Base-by-base conservation (phyloP, 257 asterid genomes). In the Solanum sitiens region DNA sequence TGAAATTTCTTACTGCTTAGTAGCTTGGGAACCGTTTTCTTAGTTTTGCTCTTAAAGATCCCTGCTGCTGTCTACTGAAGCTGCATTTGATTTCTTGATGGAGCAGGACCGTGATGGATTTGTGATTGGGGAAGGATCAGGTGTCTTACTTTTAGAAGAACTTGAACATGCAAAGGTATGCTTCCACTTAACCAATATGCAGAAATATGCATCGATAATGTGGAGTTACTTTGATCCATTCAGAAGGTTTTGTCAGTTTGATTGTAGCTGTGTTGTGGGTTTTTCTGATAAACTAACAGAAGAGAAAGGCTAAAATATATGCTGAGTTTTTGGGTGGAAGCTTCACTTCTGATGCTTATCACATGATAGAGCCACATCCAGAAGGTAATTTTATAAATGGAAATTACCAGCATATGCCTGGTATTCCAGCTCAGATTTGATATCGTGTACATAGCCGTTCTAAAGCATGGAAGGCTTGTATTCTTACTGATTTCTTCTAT, bases 121-220 rank as follows among this genome's bases (percentile, higher is more conserved):
- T 91, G 99, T 96, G 67, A 94, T 96, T 97, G 99, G 99, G 88
- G 99, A 96, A 94, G 99, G 99, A 75, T 90, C 98, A 86, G 98
- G 98, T 87, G 99, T 95, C 87, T 90, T 96, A 89, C 98, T 96
- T 14, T 87, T 96, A 91, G 99, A 96, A 90, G 99, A 96, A 91
- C 98, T 96, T 86, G 98, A 96, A 83, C 98, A 96, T 91, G 99
- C 98, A 77, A 91, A 94, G 98, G 98, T 94, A 30, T 85, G 83
- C 63, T 59, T 40, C 61, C 8, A 39, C 42, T 85, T 13, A 11
- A 8, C 25, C 53, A 89, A 88, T 44, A 65, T 32, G 15, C 67
- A 63, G 25, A 63, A 63, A 21, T 70, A 37, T 65, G n/a, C 87
- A 65, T 12, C 35, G 50, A 65, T 67, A 85, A 56, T 5, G 8